Evolutionary conservation across 1,139 yeast genomes (phyloP), one percentile per base, ranked within the genome.

Genomic region (Sugiyamaella novakii): DNA sequence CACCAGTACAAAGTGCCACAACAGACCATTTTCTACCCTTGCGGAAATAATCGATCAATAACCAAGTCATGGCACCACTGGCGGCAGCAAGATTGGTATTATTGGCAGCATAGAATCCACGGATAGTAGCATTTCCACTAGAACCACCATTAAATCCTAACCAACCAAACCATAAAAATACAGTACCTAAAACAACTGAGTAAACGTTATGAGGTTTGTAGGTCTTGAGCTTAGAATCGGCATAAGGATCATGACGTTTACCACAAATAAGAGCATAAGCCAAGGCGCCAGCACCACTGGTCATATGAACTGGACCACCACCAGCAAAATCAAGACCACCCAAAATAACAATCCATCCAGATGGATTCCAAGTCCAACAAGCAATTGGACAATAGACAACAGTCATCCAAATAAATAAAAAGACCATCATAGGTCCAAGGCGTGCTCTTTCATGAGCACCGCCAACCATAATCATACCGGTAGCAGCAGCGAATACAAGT

Each of bases 61-160:
- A 83, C 96, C 96, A 91, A 45, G 96, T 78, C 60, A 92, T 75
- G 50, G 95, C 96, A 71, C 96, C 98, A 62, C 79, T 70, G 14
- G 95, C 83, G 54, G 98, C 98, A 51, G 97, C 96, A 60, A 91
- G 66, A 71, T 91, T 88, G 64, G 98, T 88, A 77, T 87, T 88
- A 63, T 86, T 87, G 67, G 87, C 80, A 27, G 96, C 95, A 73
- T 89, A 88, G 86, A 89, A 87, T 49, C 96, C 89, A 72, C 97
- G 84, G 66, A 91, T 82, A 54, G 91, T 71, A 34, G 96, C 85
- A 67, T 87, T 85, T 68, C 96, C 96, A 49, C 96, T 86, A 42
- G 96, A 87, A 60, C 98, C 97, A 69, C 96, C 96, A 76, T 92
- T 91, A 80, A 91, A 91, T 46, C 97, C 97, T 63, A 87, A 87